Evolutionary conservation across 2,329 filamentous ascomycete species (phyloP).

Genomic region (Iodosphaeria phyllophila): DNA sequence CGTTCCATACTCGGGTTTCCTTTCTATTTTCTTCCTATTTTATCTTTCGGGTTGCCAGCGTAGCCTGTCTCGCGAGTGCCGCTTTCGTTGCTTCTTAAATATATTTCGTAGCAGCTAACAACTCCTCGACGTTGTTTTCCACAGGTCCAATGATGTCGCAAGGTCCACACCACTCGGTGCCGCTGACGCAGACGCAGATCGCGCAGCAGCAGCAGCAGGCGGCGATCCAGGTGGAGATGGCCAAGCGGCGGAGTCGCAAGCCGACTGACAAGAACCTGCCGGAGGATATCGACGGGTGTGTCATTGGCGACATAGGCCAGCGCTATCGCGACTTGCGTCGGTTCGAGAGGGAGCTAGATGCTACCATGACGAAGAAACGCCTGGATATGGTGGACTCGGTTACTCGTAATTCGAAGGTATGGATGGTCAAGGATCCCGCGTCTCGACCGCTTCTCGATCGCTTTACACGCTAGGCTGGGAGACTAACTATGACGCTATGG

Average conservation of each 20-base stretch:
- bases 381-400: slow-evolving; percentile 76
- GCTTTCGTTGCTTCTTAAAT: too few relatives aligned
- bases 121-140: slow-evolving; percentile 1
- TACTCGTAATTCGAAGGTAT: slow-evolving; percentile 52
- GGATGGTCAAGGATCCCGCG: slow-evolving; percentile 2
- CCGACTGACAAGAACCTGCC: slow-evolving; percentile 92
- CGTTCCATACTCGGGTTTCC: too few relatives aligned
- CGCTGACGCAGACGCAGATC: slow-evolving; percentile 34
- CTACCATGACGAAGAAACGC: slow-evolving; percentile 84
- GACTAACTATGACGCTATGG: not conserved
- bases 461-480: too few relatives aligned
- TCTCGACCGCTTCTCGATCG: too few relatives aligned
- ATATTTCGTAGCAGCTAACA: slow-evolving; percentile 5
- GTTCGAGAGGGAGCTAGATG: slow-evolving; percentile 73
- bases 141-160: slow-evolving; percentile 37
- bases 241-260: slow-evolving; percentile 68
- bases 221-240: slow-evolving; percentile 37
- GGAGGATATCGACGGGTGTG: slow-evolving; percentile 68
- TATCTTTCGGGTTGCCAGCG: too few relatives aligned
- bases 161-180: slow-evolving; percentile 29
- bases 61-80: too few relatives aligned
- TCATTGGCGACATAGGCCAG: slow-evolving; percentile 64
- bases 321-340: slow-evolving; percentile 74
- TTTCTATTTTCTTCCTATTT: too few relatives aligned
- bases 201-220: slow-evolving; percentile 30